These are phyloP conservation scores for Aspergillus terreus DNA, from an alignment of 2,329 filamentous ascomycete species.

Conservation along the genomic window DNA sequence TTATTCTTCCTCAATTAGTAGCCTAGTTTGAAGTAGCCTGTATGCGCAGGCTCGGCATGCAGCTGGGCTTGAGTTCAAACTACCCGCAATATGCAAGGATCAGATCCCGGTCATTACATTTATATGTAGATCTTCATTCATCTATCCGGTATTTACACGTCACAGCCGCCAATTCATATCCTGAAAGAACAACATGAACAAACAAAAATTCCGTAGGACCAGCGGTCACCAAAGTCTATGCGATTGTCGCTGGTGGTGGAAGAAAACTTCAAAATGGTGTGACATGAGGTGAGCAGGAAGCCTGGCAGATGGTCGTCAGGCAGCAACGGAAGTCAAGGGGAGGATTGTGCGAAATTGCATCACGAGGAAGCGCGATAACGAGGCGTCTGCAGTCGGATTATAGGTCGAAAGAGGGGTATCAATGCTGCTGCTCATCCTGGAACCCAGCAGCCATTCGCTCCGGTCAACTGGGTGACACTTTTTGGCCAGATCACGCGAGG, in stretches of 20 bases:
- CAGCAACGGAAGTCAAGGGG: not conserved
- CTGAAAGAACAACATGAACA: not conserved
- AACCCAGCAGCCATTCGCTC: conserved; percentile 2
- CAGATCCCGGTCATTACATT: not conserved
- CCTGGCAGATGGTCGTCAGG: not conserved
- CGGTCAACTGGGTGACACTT: conserved; percentile 2
- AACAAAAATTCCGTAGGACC: not conserved
- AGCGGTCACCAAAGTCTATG: not conserved
- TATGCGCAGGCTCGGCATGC: no score
- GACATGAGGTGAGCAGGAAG: not conserved
- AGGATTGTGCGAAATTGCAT: not conserved
- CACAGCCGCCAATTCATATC: not conserved
- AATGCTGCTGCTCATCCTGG: conserved; percentile 16
- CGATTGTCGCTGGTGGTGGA: not conserved
- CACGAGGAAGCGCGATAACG: conserved; percentile 4
- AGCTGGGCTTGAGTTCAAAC: no score
- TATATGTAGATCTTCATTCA: conserved; percentile 1
- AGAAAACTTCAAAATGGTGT: not conserved
- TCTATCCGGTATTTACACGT: conserved; percentile 7
- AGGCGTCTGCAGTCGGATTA: conserved; percentile 1
- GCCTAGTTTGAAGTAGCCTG: no score
- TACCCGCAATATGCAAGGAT: no score
- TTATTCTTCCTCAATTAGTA: no score
- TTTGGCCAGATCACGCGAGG: conserved; percentile 5
- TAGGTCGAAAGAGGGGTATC: conserved; percentile 24